These are phyloP conservation scores for Cryptococcus hybrid DNA, from an alignment of 1,284 basidiomycete genomes.

Conservation along the genomic window DNA sequence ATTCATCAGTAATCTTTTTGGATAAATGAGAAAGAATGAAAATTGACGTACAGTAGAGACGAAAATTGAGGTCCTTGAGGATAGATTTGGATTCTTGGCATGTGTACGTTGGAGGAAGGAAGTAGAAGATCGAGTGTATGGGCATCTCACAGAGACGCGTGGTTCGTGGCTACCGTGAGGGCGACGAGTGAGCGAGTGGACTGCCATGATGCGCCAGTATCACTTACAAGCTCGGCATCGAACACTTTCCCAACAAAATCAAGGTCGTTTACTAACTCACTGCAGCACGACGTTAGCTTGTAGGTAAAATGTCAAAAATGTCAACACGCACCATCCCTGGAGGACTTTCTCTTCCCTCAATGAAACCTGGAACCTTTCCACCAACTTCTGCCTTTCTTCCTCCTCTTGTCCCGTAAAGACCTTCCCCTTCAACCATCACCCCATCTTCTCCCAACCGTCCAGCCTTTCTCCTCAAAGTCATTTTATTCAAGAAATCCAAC, in stretches of 20 bases:
- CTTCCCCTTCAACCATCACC: conserved; percentile 35
- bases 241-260: conserved; percentile 41
- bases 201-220: not conserved
- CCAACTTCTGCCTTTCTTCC: conserved; percentile 24
- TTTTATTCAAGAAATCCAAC: conserved; percentile 49
- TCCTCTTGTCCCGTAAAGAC: conserved; percentile 15
- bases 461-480: conserved; percentile 42
- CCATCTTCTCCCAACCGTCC: conserved; percentile 40
- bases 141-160: conserved; percentile 68
- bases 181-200: not conserved
- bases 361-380: conserved; percentile 34
- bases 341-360: conserved; percentile 33
- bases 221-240: conserved; percentile 46
- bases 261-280: conserved; percentile 33
- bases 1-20: not conserved
- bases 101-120: conserved; percentile 62
- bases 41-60: conserved; percentile 29
- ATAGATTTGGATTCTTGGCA: conserved; percentile 60
- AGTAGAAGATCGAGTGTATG: conserved; percentile 68
- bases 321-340: conserved; percentile 26
- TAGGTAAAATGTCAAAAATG: not conserved
- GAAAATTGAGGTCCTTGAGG: conserved; percentile 54
- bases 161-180: conserved; percentile 61
- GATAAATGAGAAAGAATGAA: not conserved
- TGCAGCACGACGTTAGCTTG: conserved; percentile 9